Base-by-base conservation (phyloP, 306 rosid species). In the Erythrophleum fordii region DNA sequence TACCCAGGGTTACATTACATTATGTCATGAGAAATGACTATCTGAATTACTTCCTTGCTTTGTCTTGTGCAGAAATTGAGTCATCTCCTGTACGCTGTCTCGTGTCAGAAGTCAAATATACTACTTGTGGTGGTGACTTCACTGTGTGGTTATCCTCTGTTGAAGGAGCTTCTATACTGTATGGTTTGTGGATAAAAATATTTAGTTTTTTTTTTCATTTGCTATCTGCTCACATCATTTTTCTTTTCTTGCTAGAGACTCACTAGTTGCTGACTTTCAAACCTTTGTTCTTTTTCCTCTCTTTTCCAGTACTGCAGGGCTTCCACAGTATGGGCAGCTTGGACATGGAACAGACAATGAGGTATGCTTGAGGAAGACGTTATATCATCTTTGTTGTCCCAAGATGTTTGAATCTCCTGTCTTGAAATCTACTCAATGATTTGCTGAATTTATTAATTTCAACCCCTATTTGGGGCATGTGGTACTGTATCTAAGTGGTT, bases 341-440 rank as follows among this genome's bases (percentile, higher is more conserved):
- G 99, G 99, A 37, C 99, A 95, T 85, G 99, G 99, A 77, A 93
- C 98, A 9, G 99, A 95, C 85, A 95, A 93, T 46, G 99, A 95
- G 97, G 99, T 95, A 87, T 80, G 83, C 35, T 44, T 69, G 29
- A 41, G 77, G 78, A 81, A 41, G 75, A 42, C 48, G 37, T 16
- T 31, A 45, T 45, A n/a, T 16, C n/a, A n/a, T 80, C 44, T 72
- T 81, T 12, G 41, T 68, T 61, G 64, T 53, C 64, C 11, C 67
- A 58, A 81, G 69, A 75, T 49, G 29, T 42, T 67, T 45, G 75
- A 16, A 58, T 78, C 62, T 17, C 66, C 35, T 39, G 29, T 18
- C 34, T 11, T 26, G 23, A 26, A 58, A 28, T 49, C 34, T 61
- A 26, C 23, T 29, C 1, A 23, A 67, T 16, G 37, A 46, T 16